Evolutionary conservation across 1,139 yeast genomes (phyloP), one percentile per base, ranked within the genome.

Genomic region (Debaryomyces udenii): DNA sequence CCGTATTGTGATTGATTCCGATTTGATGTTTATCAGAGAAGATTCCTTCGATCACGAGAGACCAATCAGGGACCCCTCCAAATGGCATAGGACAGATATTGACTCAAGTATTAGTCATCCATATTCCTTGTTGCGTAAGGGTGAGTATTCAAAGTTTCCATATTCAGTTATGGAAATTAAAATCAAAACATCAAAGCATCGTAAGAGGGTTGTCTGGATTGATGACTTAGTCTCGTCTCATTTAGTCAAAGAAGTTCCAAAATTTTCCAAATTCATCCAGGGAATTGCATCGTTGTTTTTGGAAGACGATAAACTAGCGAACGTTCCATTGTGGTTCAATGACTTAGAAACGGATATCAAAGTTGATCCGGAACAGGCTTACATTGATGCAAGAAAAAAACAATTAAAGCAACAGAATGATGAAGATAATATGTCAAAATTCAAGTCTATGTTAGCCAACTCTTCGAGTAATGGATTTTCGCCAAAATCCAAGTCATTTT

Each of bases 261-360:
- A 87, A 58, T 90, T 90, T 56, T 86, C 96, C 38, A 86, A 89
- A 66, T 90, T 86, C 57, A 77, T 90, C 49, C 98, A 90, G 61
- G 97, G 96, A 64, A 81, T 90, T 48, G 91, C 97, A 5, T 76
- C 89, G 2, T 74, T 93, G 48, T 93, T 84, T 60, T 78, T 89
- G 43, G 98, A 91, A 61, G 95, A 88, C 59, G 97, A 91, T 55
- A 84, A 86, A 54, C 76, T 93, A 57, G 96, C 90, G 57, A 82
- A 85, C 49, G 73, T 93, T 49, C 99, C 99, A 40, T 86, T 89
- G 62, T 93, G 99, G 99, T 76, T 89, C 53, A 89, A 94, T 47
- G 97, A 91, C 48, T 71, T 93, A 53, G 98, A 93, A 58, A 56
- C 62, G 27, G 96, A 86, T 56, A 83, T 86, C 51, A 78, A 88